Conservation (phyloP, 495 filamentous ascomycete species). For the Hypoxylon trugodes region DNA sequence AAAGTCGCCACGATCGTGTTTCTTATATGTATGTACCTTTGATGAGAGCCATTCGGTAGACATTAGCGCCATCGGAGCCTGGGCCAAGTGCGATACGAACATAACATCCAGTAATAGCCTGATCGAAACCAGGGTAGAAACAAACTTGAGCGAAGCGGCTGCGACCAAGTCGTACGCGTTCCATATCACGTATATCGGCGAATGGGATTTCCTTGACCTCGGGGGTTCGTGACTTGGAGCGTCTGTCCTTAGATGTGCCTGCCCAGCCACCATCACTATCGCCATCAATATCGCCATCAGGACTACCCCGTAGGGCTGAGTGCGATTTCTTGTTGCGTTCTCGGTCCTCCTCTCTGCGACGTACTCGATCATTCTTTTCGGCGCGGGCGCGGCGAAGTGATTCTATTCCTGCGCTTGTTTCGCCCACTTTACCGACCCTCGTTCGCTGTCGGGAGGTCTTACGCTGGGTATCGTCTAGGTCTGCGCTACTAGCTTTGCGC, state of each 20-base stretch:
- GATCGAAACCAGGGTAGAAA: conserved; percentile 88
- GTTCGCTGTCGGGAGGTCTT: conserved; percentile 86
- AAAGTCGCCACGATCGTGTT: not conserved
- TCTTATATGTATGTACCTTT: conserved; percentile 66
- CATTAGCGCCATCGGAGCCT: conserved; percentile 69
- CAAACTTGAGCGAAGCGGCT: conserved; percentile 83
- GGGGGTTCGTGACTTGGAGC: conserved; percentile 54
- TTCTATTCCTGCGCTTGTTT: conserved; percentile 78
- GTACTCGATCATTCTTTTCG: conserved; percentile 80
- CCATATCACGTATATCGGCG: conserved; percentile 79
- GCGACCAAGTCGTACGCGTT: conserved; percentile 82
- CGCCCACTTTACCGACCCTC: conserved; percentile 79
- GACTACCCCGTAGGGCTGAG: conserved; percentile 51
- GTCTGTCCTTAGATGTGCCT: conserved; percentile 49
- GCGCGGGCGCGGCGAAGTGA: conserved; percentile 84
- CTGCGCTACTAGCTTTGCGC: conserved; percentile 78
- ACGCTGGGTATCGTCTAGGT: conserved; percentile 74
- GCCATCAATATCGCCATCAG: conserved; percentile 69
- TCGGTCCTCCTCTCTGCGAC: conserved; percentile 72
- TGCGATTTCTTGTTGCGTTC: conserved; percentile 65
- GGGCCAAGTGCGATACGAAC: conserved; percentile 81
- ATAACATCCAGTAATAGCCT: conserved; percentile 79
- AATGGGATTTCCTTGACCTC: conserved; percentile 59
- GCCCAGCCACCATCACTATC: conserved; percentile 86
- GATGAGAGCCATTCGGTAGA: conserved; percentile 87